Conservation (phyloP, 441 rosid genomes). For the Euphorbia schlechtendalii region DNA sequence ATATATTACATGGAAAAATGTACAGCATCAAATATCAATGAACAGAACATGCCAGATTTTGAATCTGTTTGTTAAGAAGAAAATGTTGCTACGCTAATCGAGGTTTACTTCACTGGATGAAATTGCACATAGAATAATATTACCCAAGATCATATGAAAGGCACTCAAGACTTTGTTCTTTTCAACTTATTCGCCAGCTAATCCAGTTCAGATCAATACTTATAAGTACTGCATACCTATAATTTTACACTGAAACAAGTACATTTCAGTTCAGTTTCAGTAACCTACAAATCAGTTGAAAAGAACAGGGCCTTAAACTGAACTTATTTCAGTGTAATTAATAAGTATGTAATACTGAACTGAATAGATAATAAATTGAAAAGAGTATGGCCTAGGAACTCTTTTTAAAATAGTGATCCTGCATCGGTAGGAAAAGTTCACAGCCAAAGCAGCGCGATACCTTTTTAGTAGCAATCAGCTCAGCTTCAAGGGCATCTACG, state of each 20-base stretch:
- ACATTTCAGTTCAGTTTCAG: too few species aligned
- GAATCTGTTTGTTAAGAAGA: not conserved
- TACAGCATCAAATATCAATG: too few species aligned
- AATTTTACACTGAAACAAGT: too few species aligned
- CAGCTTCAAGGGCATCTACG: conserved; percentile 97
- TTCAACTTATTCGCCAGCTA: too few species aligned
- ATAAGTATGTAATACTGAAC: too few species aligned
- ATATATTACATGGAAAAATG: not conserved
- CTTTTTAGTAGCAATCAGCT: conserved; percentile 94
- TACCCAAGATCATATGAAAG: not conserved
- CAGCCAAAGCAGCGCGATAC: conserved; percentile 27
- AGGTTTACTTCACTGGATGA: not conserved
- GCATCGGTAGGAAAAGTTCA: not conserved
- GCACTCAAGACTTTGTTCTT: not conserved
- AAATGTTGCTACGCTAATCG: not conserved
- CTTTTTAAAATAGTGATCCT: not conserved
- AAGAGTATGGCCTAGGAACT: too few species aligned
- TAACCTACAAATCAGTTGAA: too few species aligned
- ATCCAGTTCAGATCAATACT: too few species aligned
- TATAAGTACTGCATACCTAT: too few species aligned
- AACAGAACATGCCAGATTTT: not conserved
- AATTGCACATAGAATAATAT: not conserved
- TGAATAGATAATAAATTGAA: too few species aligned
- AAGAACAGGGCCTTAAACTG: too few species aligned
- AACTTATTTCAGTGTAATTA: too few species aligned